These are phyloP conservation scores for Gloeopeniophorella convolvens DNA, from an alignment of 768 basidiomycete genomes.

Conservation along the genomic window DNA sequence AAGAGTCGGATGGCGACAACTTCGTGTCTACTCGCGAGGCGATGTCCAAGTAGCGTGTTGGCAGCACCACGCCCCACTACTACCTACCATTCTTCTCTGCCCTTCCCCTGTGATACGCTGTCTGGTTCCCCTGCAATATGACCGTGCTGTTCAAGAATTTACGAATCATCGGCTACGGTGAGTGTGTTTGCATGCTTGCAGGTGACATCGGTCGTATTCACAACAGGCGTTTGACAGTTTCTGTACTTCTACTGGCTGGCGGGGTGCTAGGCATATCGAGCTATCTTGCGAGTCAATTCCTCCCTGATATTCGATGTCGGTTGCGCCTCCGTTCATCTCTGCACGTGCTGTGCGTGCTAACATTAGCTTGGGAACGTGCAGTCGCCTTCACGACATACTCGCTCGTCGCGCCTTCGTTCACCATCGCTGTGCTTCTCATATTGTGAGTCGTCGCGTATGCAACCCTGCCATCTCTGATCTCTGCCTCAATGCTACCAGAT, in stretches of 20 bases:
- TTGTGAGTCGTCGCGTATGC: constrained; percentile 4
- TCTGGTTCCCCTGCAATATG: constrained; percentile 22
- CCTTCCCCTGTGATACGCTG: neutral
- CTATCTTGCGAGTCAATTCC: constrained; percentile 61
- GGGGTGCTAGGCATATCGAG: constrained; percentile 63
- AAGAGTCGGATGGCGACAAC: neutral
- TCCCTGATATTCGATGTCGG: constrained; percentile 60
- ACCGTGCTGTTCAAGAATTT: constrained; percentile 31
- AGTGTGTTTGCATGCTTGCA: constrained; percentile 8
- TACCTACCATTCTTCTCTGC: neutral
- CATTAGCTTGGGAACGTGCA: constrained; percentile 27
- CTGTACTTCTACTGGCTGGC: constrained; percentile 34
- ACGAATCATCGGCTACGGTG: constrained; percentile 28
- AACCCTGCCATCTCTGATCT: neutral
- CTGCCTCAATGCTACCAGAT: constrained; percentile 31
- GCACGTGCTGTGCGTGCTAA: neutral
- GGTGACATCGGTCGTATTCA: neutral
- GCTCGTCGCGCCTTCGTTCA: constrained; percentile 56
- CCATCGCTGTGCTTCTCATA: constrained; percentile 26
- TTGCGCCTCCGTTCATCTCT: constrained; percentile 10
- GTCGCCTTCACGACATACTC: constrained; percentile 69
- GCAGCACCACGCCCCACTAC: constrained; percentile 11
- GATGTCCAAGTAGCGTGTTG: constrained; percentile 13
- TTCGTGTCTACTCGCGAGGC: constrained; percentile 5
- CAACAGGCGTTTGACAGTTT: constrained; percentile 24